phyloP scores from a whole-genome alignment of 306 rosid genomes.

The Dalbergia oliveri region DNA sequence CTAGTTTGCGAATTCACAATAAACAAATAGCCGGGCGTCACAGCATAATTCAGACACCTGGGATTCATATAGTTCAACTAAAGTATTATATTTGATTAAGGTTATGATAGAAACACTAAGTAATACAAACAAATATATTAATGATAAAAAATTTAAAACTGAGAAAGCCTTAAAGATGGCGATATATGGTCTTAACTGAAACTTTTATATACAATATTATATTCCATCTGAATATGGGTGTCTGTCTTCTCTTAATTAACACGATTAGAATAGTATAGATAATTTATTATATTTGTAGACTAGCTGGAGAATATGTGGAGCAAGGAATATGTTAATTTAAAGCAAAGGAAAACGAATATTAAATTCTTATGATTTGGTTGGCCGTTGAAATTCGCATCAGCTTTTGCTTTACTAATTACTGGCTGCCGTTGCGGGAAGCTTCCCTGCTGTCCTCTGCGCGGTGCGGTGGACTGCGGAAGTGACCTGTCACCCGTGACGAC shows the following conservation, averaged over 20 bases:
- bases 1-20: background rate
- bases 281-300: background rate
- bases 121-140: background rate
- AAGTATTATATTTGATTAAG: background rate
- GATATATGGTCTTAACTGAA: background rate
- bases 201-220: background rate
- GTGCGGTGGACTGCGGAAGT: no score
- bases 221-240: background rate
- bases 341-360: background rate
- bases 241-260: background rate
- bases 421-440: background rate
- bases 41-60: background rate
- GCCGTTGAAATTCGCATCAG: no score
- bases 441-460: background rate
- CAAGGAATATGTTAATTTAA: background rate
- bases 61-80: background rate
- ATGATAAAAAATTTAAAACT: background rate
- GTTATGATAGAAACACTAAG: background rate
- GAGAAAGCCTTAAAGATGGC: background rate
- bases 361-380: no score
- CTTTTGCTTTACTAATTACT: no score
- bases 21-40: background rate
- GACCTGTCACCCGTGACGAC: no score
- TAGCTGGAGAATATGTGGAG: background rate
- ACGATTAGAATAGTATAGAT: background rate